A percentile compares a stretch with the other conserved stretches of the same genome.
Evolutionary conservation across 2,329 filamentous ascomycete genomes (phyloP).

Genomic region (Coniochaeta sp.): DNA sequence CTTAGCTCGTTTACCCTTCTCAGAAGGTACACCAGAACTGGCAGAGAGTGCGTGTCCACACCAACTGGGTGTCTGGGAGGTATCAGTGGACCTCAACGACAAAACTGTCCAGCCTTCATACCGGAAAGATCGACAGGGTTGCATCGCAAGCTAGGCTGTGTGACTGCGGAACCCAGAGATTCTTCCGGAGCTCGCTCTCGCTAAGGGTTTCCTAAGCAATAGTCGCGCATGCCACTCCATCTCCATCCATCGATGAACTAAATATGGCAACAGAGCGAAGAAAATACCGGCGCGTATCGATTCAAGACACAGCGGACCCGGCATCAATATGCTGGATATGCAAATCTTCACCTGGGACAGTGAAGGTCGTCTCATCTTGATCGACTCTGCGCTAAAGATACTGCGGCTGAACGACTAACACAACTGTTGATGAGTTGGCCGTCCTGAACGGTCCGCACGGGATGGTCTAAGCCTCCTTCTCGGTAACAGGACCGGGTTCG

Average conservation of each 20-base stretch:
- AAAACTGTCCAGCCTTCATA: neutral
- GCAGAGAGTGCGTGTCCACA: neutral
- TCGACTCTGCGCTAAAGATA: neutral
- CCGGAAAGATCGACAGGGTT: neutral
- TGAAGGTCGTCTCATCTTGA: neutral
- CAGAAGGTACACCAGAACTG: neutral
- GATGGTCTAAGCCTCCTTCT: constrained; percentile 1
- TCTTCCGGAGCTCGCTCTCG: neutral
- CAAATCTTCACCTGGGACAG: neutral
- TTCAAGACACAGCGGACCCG: neutral
- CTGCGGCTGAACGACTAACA: neutral
- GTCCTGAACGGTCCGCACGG: neutral
- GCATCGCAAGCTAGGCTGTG: neutral
- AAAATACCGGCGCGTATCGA: neutral
- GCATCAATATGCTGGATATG: neutral
- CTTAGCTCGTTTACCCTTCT: neutral
- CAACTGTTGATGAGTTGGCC: neutral
- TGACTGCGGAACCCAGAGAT: neutral
- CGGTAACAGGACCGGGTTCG: neutral
- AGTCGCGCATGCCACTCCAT: neutral
- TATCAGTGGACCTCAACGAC: neutral
- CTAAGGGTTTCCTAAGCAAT: neutral
- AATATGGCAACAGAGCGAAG: neutral
- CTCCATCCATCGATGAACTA: neutral
- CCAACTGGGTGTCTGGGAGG: neutral